Percentiles rank a stretch among this genome's conserved stretches.
phyloP scores from a whole-genome alignment of 2,329 filamentous ascomycete genomes.

The Drechslerella coelobrocha region DNA sequence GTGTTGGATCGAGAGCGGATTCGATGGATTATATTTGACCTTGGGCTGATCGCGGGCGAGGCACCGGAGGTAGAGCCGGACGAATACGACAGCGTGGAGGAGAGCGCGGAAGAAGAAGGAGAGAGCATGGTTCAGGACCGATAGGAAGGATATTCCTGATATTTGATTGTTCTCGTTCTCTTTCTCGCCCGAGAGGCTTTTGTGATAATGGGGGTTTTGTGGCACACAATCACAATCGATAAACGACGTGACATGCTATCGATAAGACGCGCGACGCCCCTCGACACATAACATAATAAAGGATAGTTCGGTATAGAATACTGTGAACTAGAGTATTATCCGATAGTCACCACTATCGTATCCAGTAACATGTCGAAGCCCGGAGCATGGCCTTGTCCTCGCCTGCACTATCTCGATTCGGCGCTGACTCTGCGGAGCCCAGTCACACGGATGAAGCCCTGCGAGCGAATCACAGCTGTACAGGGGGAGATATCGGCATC shows the following conservation, averaged over 20 bases:
- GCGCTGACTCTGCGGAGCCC: slow-evolving; percentile 2
- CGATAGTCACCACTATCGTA: no score
- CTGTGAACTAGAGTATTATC: no score
- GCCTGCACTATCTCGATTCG: slow-evolving; percentile 19
- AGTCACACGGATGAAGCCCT: slow-evolving; percentile 3
- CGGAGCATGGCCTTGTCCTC: slow-evolving; percentile 1
- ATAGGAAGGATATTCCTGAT: neutral
- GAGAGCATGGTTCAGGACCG: neutral
- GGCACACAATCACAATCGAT: slow-evolving; percentile 30
- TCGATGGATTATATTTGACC: slow-evolving; percentile 48
- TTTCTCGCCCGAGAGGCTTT: slow-evolving; percentile 45
- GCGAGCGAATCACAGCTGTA: slow-evolving; percentile 33
- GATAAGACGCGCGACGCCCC: neutral
- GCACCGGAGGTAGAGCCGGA: slow-evolving; percentile 17
- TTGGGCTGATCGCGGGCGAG: slow-evolving; percentile 34
- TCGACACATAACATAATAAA: neutral
- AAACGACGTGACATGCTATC: slow-evolving; percentile 22
- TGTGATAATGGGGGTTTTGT: neutral
- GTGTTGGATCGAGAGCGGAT: slow-evolving; percentile 41
- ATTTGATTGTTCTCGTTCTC: neutral
- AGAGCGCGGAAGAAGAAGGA: neutral
- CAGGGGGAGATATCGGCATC: slow-evolving; percentile 10
- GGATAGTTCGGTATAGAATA: no score
- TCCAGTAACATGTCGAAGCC: neutral
- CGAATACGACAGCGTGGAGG: slow-evolving; percentile 24